Evolutionary conservation across 257 asterid species (phyloP), one percentile per base, ranked within the genome.

Genomic region (Coffea canephora): DNA sequence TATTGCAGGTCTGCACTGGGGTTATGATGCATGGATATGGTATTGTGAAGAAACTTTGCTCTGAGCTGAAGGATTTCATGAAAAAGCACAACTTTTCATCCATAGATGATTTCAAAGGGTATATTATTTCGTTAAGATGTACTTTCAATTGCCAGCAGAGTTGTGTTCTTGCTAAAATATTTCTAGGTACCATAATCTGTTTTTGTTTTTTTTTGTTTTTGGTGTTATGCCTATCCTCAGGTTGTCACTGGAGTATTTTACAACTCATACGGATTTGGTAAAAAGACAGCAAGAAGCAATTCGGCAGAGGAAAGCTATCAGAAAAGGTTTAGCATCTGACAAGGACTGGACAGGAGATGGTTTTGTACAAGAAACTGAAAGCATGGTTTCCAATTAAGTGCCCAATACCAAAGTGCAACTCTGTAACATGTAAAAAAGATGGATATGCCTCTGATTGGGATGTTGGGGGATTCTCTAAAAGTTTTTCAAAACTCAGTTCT

Each of bases 331-430:
- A 86, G 90, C 87, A 77, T 95, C 98, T 11, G 98, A 95, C 80
- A 89, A 87, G 84, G 98, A 95, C 89, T 95, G 99, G 99, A 95
- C 99, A 0, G 99, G 97, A 39, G 97, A 93, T 78, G 97, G 98
- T 61, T 93, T 95, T 82, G 98, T 91, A 39, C 91, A 88, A 39
- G 94, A 93, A 85, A 85, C 94, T 5, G 97, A 95, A 81, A 93
- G 94, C 89, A 95, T 95, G 99, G 99, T 93, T 69, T 93, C 98
- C 75, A 92, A 94, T 85, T 92, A 78, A 89, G 80, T 46, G 43
- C 72, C 27, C 27, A 57, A 23, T 54, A 61, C 11, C 3, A 21
- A 15, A 46, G 48, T 48, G 39, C 46, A 48, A 59, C 52, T 3
- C 18, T 3, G 39, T 50, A 39, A 23, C 14, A 71, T 45, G 61